Evolutionary conservation across 2,329 filamentous ascomycete genomes (phyloP), one percentile per base, ranked within the genome.

Genomic region (Fusarium nanum): DNA sequence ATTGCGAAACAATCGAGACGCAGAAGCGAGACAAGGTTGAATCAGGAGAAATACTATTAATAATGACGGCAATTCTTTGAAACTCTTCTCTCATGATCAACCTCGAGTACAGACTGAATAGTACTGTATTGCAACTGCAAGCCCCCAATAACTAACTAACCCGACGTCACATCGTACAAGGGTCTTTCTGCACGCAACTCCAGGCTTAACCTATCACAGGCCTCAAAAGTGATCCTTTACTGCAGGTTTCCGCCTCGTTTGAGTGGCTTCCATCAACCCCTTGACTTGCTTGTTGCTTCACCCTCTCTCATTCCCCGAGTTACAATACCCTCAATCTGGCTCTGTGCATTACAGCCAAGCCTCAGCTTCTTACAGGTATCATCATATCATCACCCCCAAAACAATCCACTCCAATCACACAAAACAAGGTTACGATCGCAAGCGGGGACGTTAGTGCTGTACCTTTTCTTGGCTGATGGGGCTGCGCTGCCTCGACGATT

Each of bases 161-260:
- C 46, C 61, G 54, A 72, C 69, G 69, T 71, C 69, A 66, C 62
- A 67, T 52, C 44, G 65, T 49, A 64, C 69, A 67, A 44, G 69
- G 69, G 53, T 71, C 52, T 25, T 22, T 23, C 63, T 66, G 47
- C 47, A 45, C 22, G 14, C 30, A 46, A 66, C 67, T 59, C 48
- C 55, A 58, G 48, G 27, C 27, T 50, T 45, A 49, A 42, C 69
- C 69, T 64, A 71, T 72, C 67, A 71, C 53, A 56, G 37, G 54
- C 54, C 20, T 47, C 32, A 25, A 42, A 37, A 42, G 41, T 59
- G 54, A 57, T 66, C 60, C 56, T 56, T 66, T 56, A 45, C 32
- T 53, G 59, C 52, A 68, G 65, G 55, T 60, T 60, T 56, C 65
- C 42, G 66, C 60, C 57, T 44, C 32, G 40, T 50, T 34, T 41